Percentiles rank a stretch among this genome's conserved stretches.
Evolutionary conservation across 2,329 filamentous ascomycete species (phyloP).

Genomic region (Madurella mycetomatis): DNA sequence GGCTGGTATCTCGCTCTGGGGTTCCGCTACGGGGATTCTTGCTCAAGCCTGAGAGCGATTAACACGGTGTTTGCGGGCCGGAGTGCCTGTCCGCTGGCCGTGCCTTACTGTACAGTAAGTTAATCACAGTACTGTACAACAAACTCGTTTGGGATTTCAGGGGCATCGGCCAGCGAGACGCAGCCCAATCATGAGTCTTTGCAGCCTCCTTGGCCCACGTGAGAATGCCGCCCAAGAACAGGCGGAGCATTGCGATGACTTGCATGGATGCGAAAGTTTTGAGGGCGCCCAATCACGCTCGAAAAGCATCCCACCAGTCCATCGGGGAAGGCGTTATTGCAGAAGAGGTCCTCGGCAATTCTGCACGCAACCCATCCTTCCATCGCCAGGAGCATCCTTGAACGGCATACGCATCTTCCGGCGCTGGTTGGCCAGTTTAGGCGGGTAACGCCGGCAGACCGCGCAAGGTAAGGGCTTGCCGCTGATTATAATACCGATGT

Average conservation of each 20-base stretch:
- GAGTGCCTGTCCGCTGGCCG: too few relatives aligned
- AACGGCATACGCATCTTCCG: not conserved
- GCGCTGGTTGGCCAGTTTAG: not conserved
- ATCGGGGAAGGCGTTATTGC: not conserved
- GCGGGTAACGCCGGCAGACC: not conserved
- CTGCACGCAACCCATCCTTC: not conserved
- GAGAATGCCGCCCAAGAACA: slow-evolving; percentile 5
- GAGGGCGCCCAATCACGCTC: slow-evolving; percentile 2
- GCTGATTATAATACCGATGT: not conserved
- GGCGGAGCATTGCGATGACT: slow-evolving; percentile 15
- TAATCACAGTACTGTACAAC: too few relatives aligned
- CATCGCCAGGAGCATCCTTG: not conserved
- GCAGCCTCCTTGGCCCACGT: slow-evolving; percentile 4
- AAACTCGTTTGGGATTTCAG: slow-evolving; percentile 10
- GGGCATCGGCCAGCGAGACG: slow-evolving; percentile 13
- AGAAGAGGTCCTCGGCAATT: not conserved
- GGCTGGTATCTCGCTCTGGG: not conserved
- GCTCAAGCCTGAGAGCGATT: too few relatives aligned
- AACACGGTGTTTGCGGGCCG: too few relatives aligned
- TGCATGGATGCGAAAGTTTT: slow-evolving; percentile 10
- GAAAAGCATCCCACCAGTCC: not conserved
- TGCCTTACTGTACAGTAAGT: too few relatives aligned
- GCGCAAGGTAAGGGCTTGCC: not conserved
- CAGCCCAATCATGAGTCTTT: slow-evolving; percentile 19
- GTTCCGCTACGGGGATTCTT: too few relatives aligned